phyloP scores from a whole-genome alignment of 1,284 basidiomycete species.

The Apiotrichum gamsii region DNA sequence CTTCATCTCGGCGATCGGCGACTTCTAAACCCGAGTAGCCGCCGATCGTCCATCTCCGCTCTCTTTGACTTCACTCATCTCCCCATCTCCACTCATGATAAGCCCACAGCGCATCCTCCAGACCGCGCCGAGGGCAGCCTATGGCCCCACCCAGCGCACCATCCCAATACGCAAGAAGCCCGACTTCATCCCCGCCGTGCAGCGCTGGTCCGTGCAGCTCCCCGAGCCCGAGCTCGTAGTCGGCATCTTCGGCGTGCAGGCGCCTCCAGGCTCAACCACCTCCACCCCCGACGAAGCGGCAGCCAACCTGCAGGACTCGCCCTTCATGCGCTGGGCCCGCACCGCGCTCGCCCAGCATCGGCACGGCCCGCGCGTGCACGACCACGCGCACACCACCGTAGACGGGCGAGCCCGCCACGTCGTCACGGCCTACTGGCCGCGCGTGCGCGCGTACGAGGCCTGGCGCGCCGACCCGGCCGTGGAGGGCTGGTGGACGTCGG shows the following conservation, averaged over 20 bases:
- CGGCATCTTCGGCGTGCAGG: constrained; percentile 5
- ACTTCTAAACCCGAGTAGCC: too few species aligned
- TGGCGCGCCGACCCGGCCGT: not conserved
- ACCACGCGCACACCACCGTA: constrained; percentile 8
- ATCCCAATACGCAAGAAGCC: constrained; percentile 2
- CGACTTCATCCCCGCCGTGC: constrained; percentile 2
- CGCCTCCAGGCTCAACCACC: too few species aligned
- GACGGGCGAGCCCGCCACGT: constrained; percentile 7
- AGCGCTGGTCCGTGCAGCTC: constrained; percentile 6
- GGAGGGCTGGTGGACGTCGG: constrained; percentile 3
- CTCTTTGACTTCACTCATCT: too few species aligned
- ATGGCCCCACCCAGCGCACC: not conserved
- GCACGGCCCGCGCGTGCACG: not conserved
- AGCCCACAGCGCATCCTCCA: not conserved
- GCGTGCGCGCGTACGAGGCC: not conserved
- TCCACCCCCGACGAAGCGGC: too few species aligned
- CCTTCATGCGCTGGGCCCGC: not conserved
- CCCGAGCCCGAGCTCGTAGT: not conserved
- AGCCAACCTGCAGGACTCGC: not conserved
- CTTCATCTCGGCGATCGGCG: too few species aligned
- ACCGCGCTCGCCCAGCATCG: not conserved
- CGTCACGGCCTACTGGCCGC: constrained; percentile 8
- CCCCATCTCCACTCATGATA: too few species aligned
- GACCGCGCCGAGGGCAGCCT: not conserved
- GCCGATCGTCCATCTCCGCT: too few species aligned